Evolutionary conservation across 208 protist species (phyloP).

Genomic region (Acanthamoeba castellanii): DNA sequence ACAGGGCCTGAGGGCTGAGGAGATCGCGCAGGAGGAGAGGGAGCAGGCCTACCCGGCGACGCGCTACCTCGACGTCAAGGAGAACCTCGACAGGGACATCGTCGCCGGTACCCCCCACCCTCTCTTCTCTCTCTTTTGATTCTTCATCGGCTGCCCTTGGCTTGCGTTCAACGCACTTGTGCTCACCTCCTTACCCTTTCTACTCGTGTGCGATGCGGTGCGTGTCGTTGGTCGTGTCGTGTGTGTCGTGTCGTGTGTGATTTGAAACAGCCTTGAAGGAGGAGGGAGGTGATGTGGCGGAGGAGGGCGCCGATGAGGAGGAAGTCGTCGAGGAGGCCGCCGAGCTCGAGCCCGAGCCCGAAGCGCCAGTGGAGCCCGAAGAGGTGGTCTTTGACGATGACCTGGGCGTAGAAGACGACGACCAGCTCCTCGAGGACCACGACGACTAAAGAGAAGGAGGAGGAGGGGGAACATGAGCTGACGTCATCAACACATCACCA

Average conservation of each 20-base stretch:
- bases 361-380: not conserved
- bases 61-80: constrained; percentile 22
- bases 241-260: too few species aligned
- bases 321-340: too few species aligned
- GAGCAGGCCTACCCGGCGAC: not conserved
- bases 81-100: constrained; percentile 20
- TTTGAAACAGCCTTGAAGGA: not conserved
- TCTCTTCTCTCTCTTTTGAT: not conserved
- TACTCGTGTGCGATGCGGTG: not conserved
- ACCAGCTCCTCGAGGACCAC: not conserved
- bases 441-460: too few species aligned
- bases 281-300: not conserved
- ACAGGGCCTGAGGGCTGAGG: constrained; percentile 22
- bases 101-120: not conserved
- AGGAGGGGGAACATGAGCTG: too few species aligned
- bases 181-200: not conserved
- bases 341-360: not conserved
- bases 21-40: not conserved
- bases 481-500: not conserved
- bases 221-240: not conserved
- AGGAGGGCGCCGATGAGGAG: not conserved
- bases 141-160: not conserved
- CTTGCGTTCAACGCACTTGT: not conserved
- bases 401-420: not conserved
- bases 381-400: not conserved